Base-by-base conservation (phyloP, 2,329 filamentous ascomycete genomes). In the Sarocladium brachiariae region DNA sequence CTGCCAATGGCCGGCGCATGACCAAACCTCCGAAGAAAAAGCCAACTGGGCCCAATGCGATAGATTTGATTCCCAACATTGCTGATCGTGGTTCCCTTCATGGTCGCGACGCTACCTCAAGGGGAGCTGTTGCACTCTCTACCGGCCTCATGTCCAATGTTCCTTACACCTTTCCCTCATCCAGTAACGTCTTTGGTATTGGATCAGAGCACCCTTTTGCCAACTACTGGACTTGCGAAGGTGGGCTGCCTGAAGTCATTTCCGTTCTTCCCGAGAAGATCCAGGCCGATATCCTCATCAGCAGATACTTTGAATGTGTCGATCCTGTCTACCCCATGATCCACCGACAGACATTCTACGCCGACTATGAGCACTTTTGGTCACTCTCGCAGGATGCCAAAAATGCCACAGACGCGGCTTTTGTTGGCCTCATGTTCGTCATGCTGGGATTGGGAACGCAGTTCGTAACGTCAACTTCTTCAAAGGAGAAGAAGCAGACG, bases 251-350 rank as follows among this genome's bases (percentile, higher is more conserved):
- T 8, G 87, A 92, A 65, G 86, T 90, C 6, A 81, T 90, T 38
- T 81, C 79, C 1, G 85, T 90, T 3, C 70, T 92, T 11, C 87
- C 87, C 0, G 84, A 84, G 52, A 90, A 88, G 67, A 68, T 84
- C 8, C 86, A 90, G 64, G 84, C 85, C 50, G 86, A 91, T 57
- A 83, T 87, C 34, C 70, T 91, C 11, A 65, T 85, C 31, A 70
- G 65, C 47, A 73, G 78, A 34, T 85, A 85, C 61, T 84, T 84
- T 56, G 81, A 85, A 60, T 83, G 79, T 56, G 85, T 91, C 46
- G 87, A 91, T 60, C 86, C 87, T 0, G 81, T 91, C 2, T 91
- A 90, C 64, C 87, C 87, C 14, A 89, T 91, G 79, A 76, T 91
- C 16, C 83, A 91, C 59, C 77, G 83, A 9, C 80, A 85, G 57